These are phyloP conservation scores for Monilinia fructicola DNA, from an alignment of 2,329 filamentous ascomycete genomes.

Conservation along the genomic window DNA sequence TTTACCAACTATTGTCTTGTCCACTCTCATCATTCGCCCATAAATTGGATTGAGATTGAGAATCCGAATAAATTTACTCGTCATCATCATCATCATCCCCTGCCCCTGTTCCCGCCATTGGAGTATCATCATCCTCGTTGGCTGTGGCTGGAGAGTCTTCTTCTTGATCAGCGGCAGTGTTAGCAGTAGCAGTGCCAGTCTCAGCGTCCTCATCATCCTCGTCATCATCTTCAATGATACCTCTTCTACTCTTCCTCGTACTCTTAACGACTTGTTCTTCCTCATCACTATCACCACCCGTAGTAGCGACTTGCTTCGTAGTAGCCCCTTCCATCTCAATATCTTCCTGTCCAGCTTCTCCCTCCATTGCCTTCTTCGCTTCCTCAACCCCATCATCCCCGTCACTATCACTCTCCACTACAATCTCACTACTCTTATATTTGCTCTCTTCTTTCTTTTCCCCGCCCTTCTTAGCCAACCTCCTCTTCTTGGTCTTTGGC, in stretches of 20 bases:
- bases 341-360: conserved; percentile 26
- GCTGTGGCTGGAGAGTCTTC: conserved; percentile 37
- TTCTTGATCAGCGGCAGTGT: conserved; percentile 10
- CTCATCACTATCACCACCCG: conserved; percentile 30
- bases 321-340: conserved; percentile 27
- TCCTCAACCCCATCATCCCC: conserved; percentile 38
- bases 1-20: neutral
- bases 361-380: conserved; percentile 32
- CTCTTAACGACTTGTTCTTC: conserved; percentile 32
- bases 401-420: conserved; percentile 41
- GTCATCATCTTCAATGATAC: conserved; percentile 39
- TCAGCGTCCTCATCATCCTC: conserved; percentile 40
- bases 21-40: neutral
- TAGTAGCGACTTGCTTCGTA: neutral
- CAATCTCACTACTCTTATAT: conserved; percentile 41
- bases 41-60: neutral
- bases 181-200: conserved; percentile 21
- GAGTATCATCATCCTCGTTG: conserved; percentile 37
- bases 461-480: conserved; percentile 37
- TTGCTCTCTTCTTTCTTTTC: conserved; percentile 38
- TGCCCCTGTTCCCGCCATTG: conserved; percentile 36
- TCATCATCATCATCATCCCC: conserved; percentile 25
- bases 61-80: neutral
- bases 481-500: conserved; percentile 41
- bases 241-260: conserved; percentile 35